phyloP scores from a whole-genome alignment of 768 basidiomycete species.

The Suillus fuscotomentosus region DNA sequence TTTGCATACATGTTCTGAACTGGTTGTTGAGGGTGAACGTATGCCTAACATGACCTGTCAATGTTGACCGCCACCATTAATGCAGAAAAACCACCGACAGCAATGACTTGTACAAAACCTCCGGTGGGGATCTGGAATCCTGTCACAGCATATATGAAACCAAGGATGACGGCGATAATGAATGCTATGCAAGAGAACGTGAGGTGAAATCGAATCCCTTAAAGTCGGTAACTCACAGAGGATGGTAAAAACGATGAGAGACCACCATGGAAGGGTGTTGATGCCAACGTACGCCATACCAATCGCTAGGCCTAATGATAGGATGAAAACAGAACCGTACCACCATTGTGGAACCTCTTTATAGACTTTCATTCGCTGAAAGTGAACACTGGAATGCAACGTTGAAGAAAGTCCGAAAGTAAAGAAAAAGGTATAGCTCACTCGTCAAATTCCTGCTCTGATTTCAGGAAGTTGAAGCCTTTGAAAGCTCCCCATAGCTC shows the following conservation, averaged over 20 bases:
- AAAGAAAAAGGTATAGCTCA: neutral
- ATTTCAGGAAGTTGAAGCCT: conserved; percentile 26
- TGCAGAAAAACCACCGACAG: conserved; percentile 9
- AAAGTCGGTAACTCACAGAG: conserved; percentile 24
- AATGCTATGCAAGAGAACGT: conserved; percentile 17
- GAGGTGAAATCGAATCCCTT: conserved; percentile 15
- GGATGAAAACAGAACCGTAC: conserved; percentile 43
- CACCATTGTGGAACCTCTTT: conserved; percentile 55
- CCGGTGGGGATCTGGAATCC: conserved; percentile 12
- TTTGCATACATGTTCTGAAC: conserved; percentile 49
- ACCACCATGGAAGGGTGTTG: conserved; percentile 52
- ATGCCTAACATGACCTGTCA: conserved; percentile 25
- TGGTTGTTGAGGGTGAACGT: conserved; percentile 16
- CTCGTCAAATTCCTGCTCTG: conserved; percentile 10
- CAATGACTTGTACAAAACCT: conserved; percentile 15
- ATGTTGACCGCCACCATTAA: neutral
- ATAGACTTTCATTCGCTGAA: conserved; percentile 49
- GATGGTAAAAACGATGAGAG: conserved; percentile 46
- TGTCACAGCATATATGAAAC: conserved; percentile 30
- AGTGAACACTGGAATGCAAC: conserved; percentile 12
- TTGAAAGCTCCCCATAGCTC: conserved; percentile 32
- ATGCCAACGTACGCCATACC: conserved; percentile 41
- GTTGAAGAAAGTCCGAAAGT: neutral
- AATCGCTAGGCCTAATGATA: conserved; percentile 48
- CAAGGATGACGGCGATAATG: conserved; percentile 39